These are phyloP conservation scores for Diaporthe sp. DNA, from an alignment of 2,329 filamentous ascomycete genomes.

Conservation along the genomic window DNA sequence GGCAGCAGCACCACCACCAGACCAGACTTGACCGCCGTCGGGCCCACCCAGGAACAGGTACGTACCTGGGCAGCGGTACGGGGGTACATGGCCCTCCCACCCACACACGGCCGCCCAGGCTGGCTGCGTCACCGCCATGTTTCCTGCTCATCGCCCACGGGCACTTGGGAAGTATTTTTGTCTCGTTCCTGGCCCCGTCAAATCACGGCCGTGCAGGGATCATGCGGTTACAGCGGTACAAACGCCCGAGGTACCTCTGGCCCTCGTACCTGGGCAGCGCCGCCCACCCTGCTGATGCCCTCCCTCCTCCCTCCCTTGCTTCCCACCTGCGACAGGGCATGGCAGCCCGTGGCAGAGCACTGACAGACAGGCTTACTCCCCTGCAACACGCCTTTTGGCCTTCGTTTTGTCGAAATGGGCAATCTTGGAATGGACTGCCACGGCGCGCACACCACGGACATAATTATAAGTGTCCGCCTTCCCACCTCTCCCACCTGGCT, in stretches of 20 bases:
- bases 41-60: slow-evolving; percentile 32
- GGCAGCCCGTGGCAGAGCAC: slow-evolving; percentile 29
- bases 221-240: slow-evolving; percentile 42
- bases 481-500: slow-evolving; percentile 19
- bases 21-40: slow-evolving; percentile 26
- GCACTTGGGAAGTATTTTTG: slow-evolving; percentile 36
- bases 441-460: slow-evolving; percentile 31
- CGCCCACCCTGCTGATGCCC: slow-evolving; percentile 20
- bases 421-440: slow-evolving; percentile 31
- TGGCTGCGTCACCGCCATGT: slow-evolving; percentile 42
- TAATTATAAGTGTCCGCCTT: slow-evolving; percentile 36
- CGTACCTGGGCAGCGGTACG: slow-evolving; percentile 32
- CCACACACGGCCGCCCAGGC: slow-evolving; percentile 21
- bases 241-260: slow-evolving; percentile 37
- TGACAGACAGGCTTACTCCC: slow-evolving; percentile 33
- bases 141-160: slow-evolving; percentile 24
- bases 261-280: slow-evolving; percentile 32
- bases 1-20: slow-evolving; percentile 17
- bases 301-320: slow-evolving; percentile 35
- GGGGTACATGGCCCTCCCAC: slow-evolving; percentile 29
- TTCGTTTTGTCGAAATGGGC: slow-evolving; percentile 37
- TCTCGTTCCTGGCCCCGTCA: slow-evolving; percentile 41
- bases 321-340: slow-evolving; percentile 36
- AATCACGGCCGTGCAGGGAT: slow-evolving; percentile 41
- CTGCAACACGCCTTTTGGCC: slow-evolving; percentile 35